These are phyloP conservation scores for Tricholoma matsutake DNA, from an alignment of 768 basidiomycete species.

Conservation along the genomic window DNA sequence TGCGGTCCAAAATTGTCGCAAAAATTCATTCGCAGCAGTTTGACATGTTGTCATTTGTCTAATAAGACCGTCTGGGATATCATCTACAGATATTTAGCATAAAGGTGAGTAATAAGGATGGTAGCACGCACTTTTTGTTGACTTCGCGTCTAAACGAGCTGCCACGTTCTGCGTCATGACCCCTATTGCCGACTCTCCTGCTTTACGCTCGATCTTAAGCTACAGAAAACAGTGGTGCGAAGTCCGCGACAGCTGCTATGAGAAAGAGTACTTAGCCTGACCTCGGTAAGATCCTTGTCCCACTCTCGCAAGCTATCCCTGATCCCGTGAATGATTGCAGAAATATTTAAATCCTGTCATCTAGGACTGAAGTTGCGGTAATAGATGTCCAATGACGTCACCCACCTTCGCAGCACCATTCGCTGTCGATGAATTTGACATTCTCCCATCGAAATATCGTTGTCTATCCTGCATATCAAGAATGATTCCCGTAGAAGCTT, in stretches of 20 bases:
- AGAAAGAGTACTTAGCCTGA: constrained; percentile 26
- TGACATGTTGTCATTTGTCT: constrained; percentile 87
- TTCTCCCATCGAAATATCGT: constrained; percentile 75
- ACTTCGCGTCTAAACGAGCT: constrained; percentile 64
- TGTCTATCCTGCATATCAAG: constrained; percentile 88
- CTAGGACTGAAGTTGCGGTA: constrained; percentile 1
- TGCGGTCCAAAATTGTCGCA: constrained; percentile 93
- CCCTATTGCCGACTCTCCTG: constrained; percentile 63
- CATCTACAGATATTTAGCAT: constrained; percentile 43
- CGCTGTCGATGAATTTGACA: constrained; percentile 31
- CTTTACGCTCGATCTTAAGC: constrained; percentile 67
- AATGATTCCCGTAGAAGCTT: constrained; percentile 62
- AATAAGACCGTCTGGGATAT: constrained; percentile 76
- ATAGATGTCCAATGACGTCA: background rate
- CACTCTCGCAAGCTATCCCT: constrained; percentile 50
- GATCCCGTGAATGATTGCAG: constrained; percentile 44
- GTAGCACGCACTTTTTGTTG: constrained; percentile 53
- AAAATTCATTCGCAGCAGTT: constrained; percentile 91
- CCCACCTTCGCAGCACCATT: constrained; percentile 27
- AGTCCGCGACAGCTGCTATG: background rate
- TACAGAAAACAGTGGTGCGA: constrained; percentile 21
- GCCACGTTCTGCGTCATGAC: constrained; percentile 80
- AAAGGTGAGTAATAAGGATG: background rate
- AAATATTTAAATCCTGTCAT: constrained; percentile 45
- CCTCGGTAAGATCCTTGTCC: constrained; percentile 56